phyloP scores from a whole-genome alignment of 352 stramenopile species.

The Phytophthora ramorum region DNA sequence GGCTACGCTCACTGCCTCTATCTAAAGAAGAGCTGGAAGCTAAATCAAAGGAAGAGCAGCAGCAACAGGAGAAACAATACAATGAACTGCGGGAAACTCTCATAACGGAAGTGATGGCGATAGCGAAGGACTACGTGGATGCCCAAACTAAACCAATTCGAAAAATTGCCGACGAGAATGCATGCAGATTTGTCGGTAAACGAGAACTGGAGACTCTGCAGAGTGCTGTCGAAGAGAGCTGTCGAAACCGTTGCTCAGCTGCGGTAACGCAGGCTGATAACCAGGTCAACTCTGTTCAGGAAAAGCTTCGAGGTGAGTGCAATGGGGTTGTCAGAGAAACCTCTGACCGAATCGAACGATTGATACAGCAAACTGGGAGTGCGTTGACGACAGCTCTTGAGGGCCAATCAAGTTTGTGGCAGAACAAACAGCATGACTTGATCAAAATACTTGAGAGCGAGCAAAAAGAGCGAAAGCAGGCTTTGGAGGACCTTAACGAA shows the following conservation, averaged over 20 bases:
- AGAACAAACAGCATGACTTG: constrained; percentile 43
- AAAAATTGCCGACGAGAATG: constrained; percentile 17
- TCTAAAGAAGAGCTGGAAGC: constrained; percentile 29
- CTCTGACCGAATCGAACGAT: constrained; percentile 23
- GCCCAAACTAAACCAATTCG: constrained; percentile 20
- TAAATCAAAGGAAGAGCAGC: constrained; percentile 28
- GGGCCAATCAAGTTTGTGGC: constrained; percentile 25
- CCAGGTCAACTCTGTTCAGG: constrained; percentile 20
- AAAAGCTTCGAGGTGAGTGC: constrained; percentile 25
- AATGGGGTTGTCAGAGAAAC: constrained; percentile 14
- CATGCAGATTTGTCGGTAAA: constrained; percentile 22
- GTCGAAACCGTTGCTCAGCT: constrained; percentile 21
- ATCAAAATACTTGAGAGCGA: constrained; percentile 49
- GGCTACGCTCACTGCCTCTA: constrained; percentile 1
- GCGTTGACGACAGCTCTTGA: constrained; percentile 32
- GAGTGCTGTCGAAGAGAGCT: constrained; percentile 24
- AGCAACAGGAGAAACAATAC: constrained; percentile 30
- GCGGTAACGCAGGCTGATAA: constrained; percentile 14
- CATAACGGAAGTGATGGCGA: constrained; percentile 22
- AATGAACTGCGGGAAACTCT: constrained; percentile 23
- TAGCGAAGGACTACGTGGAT: constrained; percentile 32
- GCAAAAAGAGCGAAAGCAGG: constrained; percentile 54
- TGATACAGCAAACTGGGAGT: constrained; percentile 25
- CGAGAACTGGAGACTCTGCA: constrained; percentile 30
- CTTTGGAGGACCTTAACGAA: constrained; percentile 49